Conservation (phyloP, 225 moss, liverwort and hornwort genomes). For the Pleurozium schreberi region DNA sequence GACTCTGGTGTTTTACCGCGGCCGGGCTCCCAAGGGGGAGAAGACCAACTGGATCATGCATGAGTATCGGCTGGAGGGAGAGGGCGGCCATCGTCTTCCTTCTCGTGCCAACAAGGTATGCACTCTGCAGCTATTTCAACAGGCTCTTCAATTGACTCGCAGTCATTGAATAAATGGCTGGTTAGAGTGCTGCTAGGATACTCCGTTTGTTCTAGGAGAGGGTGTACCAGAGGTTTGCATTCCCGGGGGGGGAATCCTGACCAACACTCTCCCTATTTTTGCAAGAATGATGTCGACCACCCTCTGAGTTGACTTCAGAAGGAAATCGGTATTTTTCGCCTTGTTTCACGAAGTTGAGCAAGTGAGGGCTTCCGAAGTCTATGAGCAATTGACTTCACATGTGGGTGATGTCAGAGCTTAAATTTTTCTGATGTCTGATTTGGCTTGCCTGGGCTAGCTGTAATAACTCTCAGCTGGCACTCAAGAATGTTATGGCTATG, state of each 20-base stretch:
- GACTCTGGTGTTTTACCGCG: conserved; percentile 48
- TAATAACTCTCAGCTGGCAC: neutral
- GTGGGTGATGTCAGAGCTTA: neutral
- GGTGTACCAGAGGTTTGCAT: neutral
- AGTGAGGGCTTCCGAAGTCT: neutral
- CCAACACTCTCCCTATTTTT: neutral
- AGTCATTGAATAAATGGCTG: neutral
- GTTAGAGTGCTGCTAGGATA: neutral
- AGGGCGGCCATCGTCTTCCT: conserved; percentile 10
- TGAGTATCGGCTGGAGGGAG: conserved; percentile 46
- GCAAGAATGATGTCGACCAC: neutral
- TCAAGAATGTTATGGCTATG: neutral
- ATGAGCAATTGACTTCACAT: neutral
- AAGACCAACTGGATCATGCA: conserved; percentile 67
- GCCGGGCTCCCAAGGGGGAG: conserved; percentile 54
- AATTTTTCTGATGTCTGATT: neutral
- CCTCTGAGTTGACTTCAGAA: neutral
- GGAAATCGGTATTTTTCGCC: neutral
- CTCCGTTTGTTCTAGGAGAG: neutral
- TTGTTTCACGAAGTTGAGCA: neutral
- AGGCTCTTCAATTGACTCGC: neutral
- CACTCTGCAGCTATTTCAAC: neutral
- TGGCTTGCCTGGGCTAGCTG: neutral
- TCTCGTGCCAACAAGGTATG: conserved; percentile 34
- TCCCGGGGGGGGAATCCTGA: too few relatives aligned